Evolutionary conservation across 345 rosid species (phyloP).

Genomic region (Pistacia vera): DNA sequence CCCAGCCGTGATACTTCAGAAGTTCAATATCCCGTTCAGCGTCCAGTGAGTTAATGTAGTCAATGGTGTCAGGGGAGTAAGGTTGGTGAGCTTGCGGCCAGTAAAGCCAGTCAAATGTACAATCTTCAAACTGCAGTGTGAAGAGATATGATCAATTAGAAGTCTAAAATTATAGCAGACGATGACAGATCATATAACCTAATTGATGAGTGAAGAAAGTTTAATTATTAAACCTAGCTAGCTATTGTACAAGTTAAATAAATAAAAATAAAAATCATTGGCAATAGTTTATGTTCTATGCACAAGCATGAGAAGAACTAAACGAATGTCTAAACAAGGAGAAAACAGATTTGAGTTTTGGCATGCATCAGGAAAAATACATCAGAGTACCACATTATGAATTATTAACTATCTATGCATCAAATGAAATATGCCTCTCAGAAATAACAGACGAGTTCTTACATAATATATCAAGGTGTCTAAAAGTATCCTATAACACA

Average conservation of each 20-base stretch:
- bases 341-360: neutral
- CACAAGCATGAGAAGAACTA: too few species aligned
- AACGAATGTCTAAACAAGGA: neutral
- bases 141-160: neutral
- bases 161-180: too few species aligned
- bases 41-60: slow-evolving; percentile 63
- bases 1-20: slow-evolving; percentile 75
- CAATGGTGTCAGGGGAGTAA: slow-evolving; percentile 54
- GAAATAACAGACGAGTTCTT: neutral
- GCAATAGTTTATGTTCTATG: neutral
- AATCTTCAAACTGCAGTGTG: slow-evolving; percentile 77
- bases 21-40: slow-evolving; percentile 67
- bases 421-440: neutral
- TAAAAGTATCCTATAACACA: neutral
- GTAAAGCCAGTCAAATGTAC: slow-evolving; percentile 93
- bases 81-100: slow-evolving; percentile 88
- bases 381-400: neutral
- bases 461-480: neutral
- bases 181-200: neutral
- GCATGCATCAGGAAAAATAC: neutral
- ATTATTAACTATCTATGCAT: neutral
- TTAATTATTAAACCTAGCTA: neutral
- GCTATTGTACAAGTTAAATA: neutral
- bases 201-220: too few species aligned
- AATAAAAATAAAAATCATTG: neutral